Evolutionary conservation across 148 eudicot species (phyloP).

Genomic region (Rhododendron molle): DNA sequence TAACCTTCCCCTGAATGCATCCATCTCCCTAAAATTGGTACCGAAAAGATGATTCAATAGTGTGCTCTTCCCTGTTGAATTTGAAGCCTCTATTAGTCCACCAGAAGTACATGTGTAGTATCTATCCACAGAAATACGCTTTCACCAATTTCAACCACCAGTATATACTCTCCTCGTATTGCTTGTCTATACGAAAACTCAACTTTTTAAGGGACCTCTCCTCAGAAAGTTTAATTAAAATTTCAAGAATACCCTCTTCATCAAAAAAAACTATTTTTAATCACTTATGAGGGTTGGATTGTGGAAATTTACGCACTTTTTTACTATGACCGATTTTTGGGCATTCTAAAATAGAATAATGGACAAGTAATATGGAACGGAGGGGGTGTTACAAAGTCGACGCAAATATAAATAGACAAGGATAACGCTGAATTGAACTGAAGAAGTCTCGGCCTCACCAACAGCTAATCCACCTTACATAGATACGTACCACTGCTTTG

Average conservation of each 20-base stretch:
- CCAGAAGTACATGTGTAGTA: background rate
- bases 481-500: slow-evolving; percentile 50
- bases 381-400: background rate
- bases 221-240: background rate
- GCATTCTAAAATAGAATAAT: background rate
- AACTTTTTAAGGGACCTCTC: background rate
- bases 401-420: background rate
- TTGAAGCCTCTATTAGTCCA: background rate
- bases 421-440: background rate
- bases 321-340: background rate
- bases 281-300: background rate
- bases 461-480: background rate
- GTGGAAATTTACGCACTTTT: background rate
- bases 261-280: background rate
- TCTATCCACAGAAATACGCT: background rate
- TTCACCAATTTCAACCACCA: background rate
- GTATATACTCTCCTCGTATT: no score
- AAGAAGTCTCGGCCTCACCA: background rate
- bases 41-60: slow-evolving; percentile 40
- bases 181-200: background rate
- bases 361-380: background rate
- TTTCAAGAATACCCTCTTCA: background rate
- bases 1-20: slow-evolving; percentile 53
- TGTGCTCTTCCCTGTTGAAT: slow-evolving; percentile 48
- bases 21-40: slow-evolving; percentile 53